Evolutionary conservation across 2,329 filamentous ascomycete genomes (phyloP), one percentile per base, ranked within the genome.

Genomic region (Drechslerella coelobrocha): DNA sequence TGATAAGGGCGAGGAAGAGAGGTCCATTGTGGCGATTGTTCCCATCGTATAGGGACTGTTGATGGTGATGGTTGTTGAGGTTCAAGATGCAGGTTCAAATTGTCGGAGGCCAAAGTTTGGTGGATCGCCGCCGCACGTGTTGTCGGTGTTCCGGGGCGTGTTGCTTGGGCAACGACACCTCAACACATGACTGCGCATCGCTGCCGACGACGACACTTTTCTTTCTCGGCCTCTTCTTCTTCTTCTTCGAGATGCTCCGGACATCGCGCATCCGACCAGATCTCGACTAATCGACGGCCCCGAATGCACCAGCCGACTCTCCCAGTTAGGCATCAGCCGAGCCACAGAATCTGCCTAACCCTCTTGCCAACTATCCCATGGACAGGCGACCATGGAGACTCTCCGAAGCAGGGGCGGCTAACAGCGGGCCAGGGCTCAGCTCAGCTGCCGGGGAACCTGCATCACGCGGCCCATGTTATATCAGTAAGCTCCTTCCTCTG

Each of bases 141-240:
- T 52, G 47, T 57, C 53, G 21, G 54, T 47, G 24, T 21, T 17
- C 34, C 48, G 23, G 24, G 37, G n/a, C 19, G 56, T 61, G 63
- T 68, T 68, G 63, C 63, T 60, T 55, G 50, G 63, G 63, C 63
- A 68, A 68, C 63, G 63, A 68, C 63, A 27, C 63, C 63, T 55
- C 63, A 68, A 68, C 63, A 68, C 63, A 61, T 68, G 63, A 68
- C 43, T 50, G 63, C 29, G 43, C 23, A 41, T 19, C 55, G n/a
- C 21, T 12, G 24, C 10, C 23, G 27, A 29, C 37, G n/a, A n/a
- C 39, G 14, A 10, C 24, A 29, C 26, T 14, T 24, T 51, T 41
- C 43, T n/a, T 12, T 29, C 10, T 24, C 27, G 8, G 19, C 19
- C 12, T 17, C 31, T 27, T 34, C 39, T 45, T 45, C 39, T 45